Evolutionary conservation across 208 protist species (phyloP), one percentile per base, ranked within the genome.

Genomic region (Trichomonas tenax): DNA sequence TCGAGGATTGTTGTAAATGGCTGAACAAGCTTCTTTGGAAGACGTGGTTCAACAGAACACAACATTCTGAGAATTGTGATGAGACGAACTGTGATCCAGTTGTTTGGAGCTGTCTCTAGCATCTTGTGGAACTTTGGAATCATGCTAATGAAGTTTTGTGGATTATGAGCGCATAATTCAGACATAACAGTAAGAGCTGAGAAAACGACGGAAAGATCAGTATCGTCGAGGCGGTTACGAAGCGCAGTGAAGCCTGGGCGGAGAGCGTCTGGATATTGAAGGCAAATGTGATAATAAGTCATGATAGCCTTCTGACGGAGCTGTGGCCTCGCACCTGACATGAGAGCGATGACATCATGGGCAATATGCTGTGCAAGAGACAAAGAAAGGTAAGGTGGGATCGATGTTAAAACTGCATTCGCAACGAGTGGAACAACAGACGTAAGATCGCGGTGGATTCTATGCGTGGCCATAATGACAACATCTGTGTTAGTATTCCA

Each of bases 111-210:
- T 31, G 15, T 10, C 0, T 44, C 23, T 46, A 96, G 93, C 93
- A 96, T 82, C 49, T 96, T 81, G 44, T 82, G 26, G 31, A 96
- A 34, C 38, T 46, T 63, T 17, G 93, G 93, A 44, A 96, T 63
- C 1, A 96, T 34, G 0, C n/a, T 3, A 11, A 45, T 34, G 63
- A 82, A 96, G 41, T 96, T 96, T 8, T 23, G 23, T 44, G 49
- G 49, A 82, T 96, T 96, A 82, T 96, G 93, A 8, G 0, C 4
- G 34, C 93, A 93, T 3, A 96, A 49, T 96, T 96, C 93, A n/a
- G 10, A 46, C 15, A 96, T 96, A 34, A 96, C 93, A 6, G 3
- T 82, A 0, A 96, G 26, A 31, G 93, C 36, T 17, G 93, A 46
- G 63, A 82, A 82, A 36, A 82, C 9, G 34, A 96, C 93, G 36